phyloP scores from a whole-genome alignment of 257 asterid species.

The Salvia hispanica region DNA sequence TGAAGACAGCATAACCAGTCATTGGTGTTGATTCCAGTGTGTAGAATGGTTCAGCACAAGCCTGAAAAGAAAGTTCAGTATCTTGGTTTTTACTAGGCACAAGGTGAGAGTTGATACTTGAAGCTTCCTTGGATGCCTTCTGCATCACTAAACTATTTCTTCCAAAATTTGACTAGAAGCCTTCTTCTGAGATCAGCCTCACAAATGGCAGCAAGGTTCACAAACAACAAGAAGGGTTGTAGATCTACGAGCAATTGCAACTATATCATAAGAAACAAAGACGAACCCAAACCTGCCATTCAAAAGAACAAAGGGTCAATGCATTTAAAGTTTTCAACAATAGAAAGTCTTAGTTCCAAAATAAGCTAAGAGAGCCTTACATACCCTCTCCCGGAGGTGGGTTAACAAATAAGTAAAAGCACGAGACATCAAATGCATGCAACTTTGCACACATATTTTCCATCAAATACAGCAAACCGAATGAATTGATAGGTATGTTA shows the following conservation, averaged over 20 bases:
- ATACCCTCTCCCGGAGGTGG: neutral
- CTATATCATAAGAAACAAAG: neutral
- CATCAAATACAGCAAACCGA: neutral
- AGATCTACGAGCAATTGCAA: slow-evolving; percentile 8
- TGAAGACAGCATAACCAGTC: slow-evolving; percentile 35
- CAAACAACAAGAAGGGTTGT: neutral
- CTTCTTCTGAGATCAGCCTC: neutral
- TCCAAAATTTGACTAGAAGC: neutral
- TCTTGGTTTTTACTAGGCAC: slow-evolving; percentile 50
- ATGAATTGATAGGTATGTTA: neutral
- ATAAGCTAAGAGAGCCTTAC: neutral
- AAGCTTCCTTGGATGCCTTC: slow-evolving; percentile 44
- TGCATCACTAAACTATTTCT: slow-evolving; percentile 44
- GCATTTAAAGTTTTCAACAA: neutral
- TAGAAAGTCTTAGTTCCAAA: slow-evolving; percentile 1
- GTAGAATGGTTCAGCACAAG: slow-evolving; percentile 53
- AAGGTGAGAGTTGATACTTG: slow-evolving; percentile 38
- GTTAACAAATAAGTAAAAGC: neutral
- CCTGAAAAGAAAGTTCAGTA: slow-evolving; percentile 47
- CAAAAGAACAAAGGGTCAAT: slow-evolving; percentile 5
- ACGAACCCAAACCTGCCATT: slow-evolving; percentile 29
- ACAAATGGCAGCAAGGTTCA: neutral
- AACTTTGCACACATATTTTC: neutral
- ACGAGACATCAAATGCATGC: neutral
- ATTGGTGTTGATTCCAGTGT: slow-evolving; percentile 76